Evolutionary conservation across 345 rosid genomes (phyloP).

Genomic region (Litchi chinensis): DNA sequence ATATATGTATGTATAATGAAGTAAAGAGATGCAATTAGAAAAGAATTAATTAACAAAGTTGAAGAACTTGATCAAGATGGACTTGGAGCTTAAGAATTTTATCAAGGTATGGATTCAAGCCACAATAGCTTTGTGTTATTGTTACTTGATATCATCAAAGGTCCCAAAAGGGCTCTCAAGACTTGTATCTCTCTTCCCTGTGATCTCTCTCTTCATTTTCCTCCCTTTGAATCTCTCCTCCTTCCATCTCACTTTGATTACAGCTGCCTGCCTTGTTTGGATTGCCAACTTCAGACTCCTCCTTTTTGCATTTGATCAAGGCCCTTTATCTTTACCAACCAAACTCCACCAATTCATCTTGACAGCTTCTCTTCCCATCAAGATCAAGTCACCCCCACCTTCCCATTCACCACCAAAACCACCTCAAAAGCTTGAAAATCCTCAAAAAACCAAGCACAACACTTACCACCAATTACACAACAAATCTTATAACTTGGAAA

Average conservation of each 20-base stretch:
- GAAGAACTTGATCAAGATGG: neutral
- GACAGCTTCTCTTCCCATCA: slow-evolving; percentile 63
- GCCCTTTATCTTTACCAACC: slow-evolving; percentile 55
- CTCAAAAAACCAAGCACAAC: neutral
- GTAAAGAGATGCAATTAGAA: neutral
- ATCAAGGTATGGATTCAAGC: slow-evolving; percentile 31
- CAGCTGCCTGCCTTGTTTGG: slow-evolving; percentile 61
- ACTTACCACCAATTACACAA: no score
- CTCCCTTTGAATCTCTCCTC: slow-evolving; percentile 46
- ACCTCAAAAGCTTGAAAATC: no score
- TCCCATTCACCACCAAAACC: no score
- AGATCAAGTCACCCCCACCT: slow-evolving; percentile 9
- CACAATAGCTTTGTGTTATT: slow-evolving; percentile 29
- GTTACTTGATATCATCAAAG: slow-evolving; percentile 31
- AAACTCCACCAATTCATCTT: slow-evolving; percentile 54
- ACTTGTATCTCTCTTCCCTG: slow-evolving; percentile 44
- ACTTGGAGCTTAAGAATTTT: slow-evolving; percentile 24
- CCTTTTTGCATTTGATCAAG: slow-evolving; percentile 62
- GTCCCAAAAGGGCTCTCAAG: slow-evolving; percentile 32
- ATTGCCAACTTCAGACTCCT: slow-evolving; percentile 69
- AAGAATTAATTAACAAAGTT: neutral
- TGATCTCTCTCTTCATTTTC: slow-evolving; percentile 39
- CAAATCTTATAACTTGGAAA: neutral
- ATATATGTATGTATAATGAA: no score
- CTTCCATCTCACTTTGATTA: slow-evolving; percentile 29